These are phyloP conservation scores for Ambrosia artemisiifolia DNA, from an alignment of 129 eudicot genomes.

Conservation along the genomic window DNA sequence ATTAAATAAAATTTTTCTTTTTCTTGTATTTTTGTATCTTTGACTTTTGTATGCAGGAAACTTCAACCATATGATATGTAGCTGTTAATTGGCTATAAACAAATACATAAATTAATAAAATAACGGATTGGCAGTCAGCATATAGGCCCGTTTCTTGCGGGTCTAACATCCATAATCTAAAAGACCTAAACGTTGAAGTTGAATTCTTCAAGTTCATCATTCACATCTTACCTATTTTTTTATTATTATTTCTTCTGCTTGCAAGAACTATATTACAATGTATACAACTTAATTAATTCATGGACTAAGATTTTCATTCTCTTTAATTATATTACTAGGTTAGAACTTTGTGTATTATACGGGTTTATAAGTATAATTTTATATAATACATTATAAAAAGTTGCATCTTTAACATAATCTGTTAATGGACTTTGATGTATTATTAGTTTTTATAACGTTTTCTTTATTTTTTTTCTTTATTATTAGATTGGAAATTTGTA, in stretches of 20 bases:
- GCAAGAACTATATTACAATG: not conserved
- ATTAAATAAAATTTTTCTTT: not conserved
- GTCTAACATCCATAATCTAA: conserved; percentile 44
- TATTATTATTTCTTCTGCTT: not conserved
- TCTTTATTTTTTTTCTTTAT: too few relatives aligned
- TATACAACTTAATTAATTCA: too few relatives aligned
- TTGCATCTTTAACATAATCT: too few relatives aligned
- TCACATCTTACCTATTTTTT: conserved; percentile 24
- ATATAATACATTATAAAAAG: too few relatives aligned
- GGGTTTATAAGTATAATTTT: too few relatives aligned
- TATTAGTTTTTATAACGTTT: too few relatives aligned
- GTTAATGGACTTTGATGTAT: too few relatives aligned
- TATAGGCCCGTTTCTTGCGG: conserved; percentile 49
- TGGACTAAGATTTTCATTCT: too few relatives aligned
- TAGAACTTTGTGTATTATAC: too few relatives aligned
- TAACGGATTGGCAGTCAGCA: conserved; percentile 35
- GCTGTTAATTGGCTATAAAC: conserved; percentile 33
- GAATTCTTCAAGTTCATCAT: conserved; percentile 65
- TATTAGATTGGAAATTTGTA: too few relatives aligned
- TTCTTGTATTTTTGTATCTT: conserved; percentile 12
- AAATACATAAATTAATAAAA: not conserved
- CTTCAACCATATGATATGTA: conserved; percentile 36
- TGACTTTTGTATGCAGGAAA: conserved; percentile 38
- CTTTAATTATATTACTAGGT: too few relatives aligned
- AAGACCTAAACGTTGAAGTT: conserved; percentile 96